Evolutionary conservation across 257 asterid genomes (phyloP), one percentile per base, ranked within the genome.

Genomic region (Avicennia marina): DNA sequence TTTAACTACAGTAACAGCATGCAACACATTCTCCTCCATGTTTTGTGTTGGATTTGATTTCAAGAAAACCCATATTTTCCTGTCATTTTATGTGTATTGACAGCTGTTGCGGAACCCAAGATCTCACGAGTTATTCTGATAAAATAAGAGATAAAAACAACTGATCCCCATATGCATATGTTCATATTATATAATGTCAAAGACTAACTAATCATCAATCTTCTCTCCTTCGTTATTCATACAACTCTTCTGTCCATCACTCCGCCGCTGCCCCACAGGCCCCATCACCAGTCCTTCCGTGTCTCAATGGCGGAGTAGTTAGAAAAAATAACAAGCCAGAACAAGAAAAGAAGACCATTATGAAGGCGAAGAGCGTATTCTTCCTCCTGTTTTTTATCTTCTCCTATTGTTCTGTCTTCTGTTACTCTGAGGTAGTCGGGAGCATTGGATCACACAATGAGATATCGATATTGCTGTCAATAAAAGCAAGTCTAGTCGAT

Each of bases 11-110:
- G 56, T 46, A 70, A 51, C 49, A 69, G 48, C 62, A 67, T 42
- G 58, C 66, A 77, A 74, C 79, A 80, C 85, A 86, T 80, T 74
- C 88, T 60, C 66, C n/a, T 57, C 70, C 86, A 78, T 81, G 85
- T 81, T 85, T 72, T 32, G 41, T 86, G 90, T 83, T 81, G 74
- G 88, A 62, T 66, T 58, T 60, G 33, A 36, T 64, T 68, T 32
- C 60, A 46, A 64, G 74, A 64, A 66, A 69, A 59, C 79, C 81
- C 88, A 86, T 79, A 76, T 10, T 52, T 44, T 57, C 69, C 82
- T 63, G 81, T 65, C 78, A 78, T 72, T 68, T 66, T 62, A 42
- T 62, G 68, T 56, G 43, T 45, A 72, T 60, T 64, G 52, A 36
- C 60, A 71, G 77, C 82, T 79, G 82, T 64, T 76, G 67, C 64